Evolutionary conservation across 345 rosid genomes (phyloP).

Genomic region (Cardiospermum halicacabum): DNA sequence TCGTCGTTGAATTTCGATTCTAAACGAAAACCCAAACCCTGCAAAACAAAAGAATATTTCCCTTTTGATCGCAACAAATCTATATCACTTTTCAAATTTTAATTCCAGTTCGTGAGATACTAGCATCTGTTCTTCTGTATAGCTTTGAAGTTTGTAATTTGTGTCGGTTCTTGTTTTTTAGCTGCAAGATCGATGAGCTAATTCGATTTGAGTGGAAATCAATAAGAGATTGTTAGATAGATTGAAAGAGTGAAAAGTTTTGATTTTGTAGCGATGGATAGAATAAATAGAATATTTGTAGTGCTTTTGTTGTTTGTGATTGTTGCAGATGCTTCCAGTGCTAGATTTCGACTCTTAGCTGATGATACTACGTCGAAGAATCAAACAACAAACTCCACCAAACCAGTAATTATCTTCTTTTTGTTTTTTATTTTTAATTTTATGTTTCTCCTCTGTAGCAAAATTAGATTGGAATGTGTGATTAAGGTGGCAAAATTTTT

Average conservation of each 20-base stretch:
- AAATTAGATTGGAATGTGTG: not conserved
- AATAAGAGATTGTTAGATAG: not conserved
- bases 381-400: conserved; percentile 15
- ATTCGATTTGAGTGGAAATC: not conserved
- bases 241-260: not conserved
- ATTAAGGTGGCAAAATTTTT: conserved; percentile 14
- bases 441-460: not conserved
- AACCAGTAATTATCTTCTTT: conserved; percentile 28
- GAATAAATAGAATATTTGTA: conserved; percentile 26
- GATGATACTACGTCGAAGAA: conserved; percentile 18
- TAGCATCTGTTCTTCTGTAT: conserved; percentile 8
- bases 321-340: conserved; percentile 38
- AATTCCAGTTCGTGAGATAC: conserved; percentile 5
- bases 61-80: not conserved
- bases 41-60: not conserved
- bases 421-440: not conserved
- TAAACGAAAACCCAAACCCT: not conserved
- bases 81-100: not conserved
- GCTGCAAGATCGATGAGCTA: not conserved
- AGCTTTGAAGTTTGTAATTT: not conserved
- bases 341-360: conserved; percentile 27
- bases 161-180: not conserved
- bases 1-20: conserved; percentile 4
- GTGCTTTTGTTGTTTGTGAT: conserved; percentile 38
- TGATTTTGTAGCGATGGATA: conserved; percentile 30